Percentiles rank a stretch among this genome's conserved stretches.
Evolutionary conservation across 2,329 filamentous ascomycete genomes (phyloP).

Genomic region (Trichoderma aggressivum): DNA sequence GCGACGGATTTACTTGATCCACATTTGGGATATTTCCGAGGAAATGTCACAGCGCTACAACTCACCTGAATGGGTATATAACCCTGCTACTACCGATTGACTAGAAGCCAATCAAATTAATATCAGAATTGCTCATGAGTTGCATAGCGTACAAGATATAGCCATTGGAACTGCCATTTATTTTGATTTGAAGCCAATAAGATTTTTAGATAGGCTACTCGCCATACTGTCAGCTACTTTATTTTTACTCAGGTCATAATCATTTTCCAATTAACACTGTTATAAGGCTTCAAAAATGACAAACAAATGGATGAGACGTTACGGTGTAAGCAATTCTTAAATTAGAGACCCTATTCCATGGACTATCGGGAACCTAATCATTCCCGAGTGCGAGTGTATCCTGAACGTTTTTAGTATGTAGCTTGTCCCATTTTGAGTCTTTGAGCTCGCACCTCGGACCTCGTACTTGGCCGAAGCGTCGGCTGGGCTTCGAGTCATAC

Average conservation of each 20-base stretch:
- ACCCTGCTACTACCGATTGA: neutral
- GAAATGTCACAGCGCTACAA: neutral
- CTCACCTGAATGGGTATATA: neutral
- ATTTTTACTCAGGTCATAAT: neutral
- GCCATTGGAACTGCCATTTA: neutral
- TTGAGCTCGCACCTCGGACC: constrained; percentile 2
- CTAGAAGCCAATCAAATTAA: neutral
- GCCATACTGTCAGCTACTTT: neutral
- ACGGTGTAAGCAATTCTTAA: neutral
- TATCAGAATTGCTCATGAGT: neutral
- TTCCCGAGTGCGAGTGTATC: neutral
- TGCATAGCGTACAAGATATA: neutral
- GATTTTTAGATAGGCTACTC: neutral
- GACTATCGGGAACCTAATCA: neutral
- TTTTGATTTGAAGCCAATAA: neutral
- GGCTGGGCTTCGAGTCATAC: neutral
- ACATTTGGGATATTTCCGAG: neutral
- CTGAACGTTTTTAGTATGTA: neutral
- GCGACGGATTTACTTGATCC: neutral
- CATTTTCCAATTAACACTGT: no score
- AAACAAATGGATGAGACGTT: neutral
- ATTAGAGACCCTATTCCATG: neutral
- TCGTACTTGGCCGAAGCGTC: neutral
- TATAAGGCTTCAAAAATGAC: neutral
- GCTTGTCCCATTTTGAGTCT: neutral